Conservation (phyloP, 306 rosid species). For the Ormosia emarginata region DNA sequence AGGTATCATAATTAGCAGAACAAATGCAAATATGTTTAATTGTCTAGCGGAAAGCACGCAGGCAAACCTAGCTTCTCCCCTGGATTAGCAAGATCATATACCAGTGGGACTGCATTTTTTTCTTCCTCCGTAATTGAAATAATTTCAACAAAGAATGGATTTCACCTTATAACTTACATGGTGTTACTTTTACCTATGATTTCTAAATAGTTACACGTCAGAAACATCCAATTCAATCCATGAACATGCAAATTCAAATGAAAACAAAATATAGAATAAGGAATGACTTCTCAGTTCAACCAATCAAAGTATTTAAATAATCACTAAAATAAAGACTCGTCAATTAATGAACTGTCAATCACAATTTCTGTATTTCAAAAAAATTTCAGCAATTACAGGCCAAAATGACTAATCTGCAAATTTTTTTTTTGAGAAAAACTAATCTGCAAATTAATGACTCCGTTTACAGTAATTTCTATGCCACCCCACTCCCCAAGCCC, state of each 20-base stretch:
- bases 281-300: neutral
- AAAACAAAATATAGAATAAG: neutral
- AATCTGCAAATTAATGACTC: neutral
- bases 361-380: slow-evolving; percentile 4
- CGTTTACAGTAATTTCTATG: neutral
- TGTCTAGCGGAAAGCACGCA: neutral
- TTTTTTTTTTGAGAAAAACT: too few species aligned
- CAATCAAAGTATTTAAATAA: neutral
- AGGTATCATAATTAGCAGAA: too few species aligned
- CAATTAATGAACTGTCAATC: neutral
- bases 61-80: too few species aligned
- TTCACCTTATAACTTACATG: too few species aligned
- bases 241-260: neutral
- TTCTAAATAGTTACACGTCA: neutral
- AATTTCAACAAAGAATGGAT: neutral
- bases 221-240: neutral
- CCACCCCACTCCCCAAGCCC: slow-evolving; percentile 15
- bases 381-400: slow-evolving; percentile 11
- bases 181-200: neutral
- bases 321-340: neutral
- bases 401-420: neutral
- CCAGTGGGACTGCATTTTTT: neutral
- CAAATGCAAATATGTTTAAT: neutral
- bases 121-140: neutral
- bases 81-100: too few species aligned